Percentiles rank a stretch among this genome's conserved stretches.
Conservation (phyloP, 768 basidiomycete genomes). For the Harrya chromipes region DNA sequence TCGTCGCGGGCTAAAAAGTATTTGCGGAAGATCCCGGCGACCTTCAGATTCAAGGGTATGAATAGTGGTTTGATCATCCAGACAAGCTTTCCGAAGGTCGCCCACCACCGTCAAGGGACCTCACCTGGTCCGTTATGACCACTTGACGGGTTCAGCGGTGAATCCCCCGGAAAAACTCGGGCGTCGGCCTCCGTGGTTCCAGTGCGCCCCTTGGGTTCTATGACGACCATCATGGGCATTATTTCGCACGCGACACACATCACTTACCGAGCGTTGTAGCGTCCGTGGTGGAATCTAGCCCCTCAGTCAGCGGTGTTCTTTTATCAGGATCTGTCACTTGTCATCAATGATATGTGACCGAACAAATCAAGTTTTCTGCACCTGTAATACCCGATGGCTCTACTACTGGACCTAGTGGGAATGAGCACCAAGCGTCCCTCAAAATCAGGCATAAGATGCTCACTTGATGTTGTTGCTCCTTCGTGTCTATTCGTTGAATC, state of each 20-base stretch:
- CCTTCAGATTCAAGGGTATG: slow-evolving; percentile 43
- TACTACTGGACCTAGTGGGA: slow-evolving; percentile 21
- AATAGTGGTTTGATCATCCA: slow-evolving; percentile 41
- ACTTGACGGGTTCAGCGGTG: slow-evolving; percentile 7
- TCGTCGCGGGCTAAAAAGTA: slow-evolving; percentile 32
- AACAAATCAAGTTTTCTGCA: slow-evolving; percentile 8
- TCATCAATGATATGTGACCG: slow-evolving; percentile 8
- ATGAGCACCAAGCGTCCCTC: slow-evolving; percentile 7
- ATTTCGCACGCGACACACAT: slow-evolving; percentile 1
- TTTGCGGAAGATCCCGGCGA: slow-evolving; percentile 46
- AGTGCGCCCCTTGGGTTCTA: slow-evolving; percentile 15
- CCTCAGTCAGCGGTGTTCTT: not conserved
- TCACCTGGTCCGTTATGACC: slow-evolving; percentile 13
- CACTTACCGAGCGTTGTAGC: slow-evolving; percentile 14
- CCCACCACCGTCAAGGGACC: slow-evolving; percentile 47
- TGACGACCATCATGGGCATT: slow-evolving; percentile 3
- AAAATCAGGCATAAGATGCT: not conserved
- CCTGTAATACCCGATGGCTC: slow-evolving; percentile 18
- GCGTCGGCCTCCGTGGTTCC: not conserved
- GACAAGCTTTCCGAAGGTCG: slow-evolving; percentile 44
- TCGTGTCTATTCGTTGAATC: slow-evolving; percentile 14
- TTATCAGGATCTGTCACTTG: slow-evolving; percentile 12
- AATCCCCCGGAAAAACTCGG: slow-evolving; percentile 4
- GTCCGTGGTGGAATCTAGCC: not conserved
- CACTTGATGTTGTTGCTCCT: slow-evolving; percentile 28